Conservation (phyloP, 1,284 basidiomycete genomes). For the Stygiomarasmius scandens region DNA sequence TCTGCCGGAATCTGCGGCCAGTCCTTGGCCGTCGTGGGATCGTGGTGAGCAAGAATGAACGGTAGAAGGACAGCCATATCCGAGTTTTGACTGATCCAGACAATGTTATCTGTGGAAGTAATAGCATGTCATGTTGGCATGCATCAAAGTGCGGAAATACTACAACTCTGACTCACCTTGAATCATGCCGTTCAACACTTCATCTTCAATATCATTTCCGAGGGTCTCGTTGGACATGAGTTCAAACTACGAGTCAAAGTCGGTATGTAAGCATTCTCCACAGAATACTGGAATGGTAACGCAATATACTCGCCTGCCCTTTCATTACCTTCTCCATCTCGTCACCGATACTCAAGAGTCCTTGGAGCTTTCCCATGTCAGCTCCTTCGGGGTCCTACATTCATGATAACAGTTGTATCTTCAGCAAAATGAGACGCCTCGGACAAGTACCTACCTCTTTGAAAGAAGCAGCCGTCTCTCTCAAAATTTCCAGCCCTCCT, state of each 20-base stretch:
- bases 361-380: background rate
- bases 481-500: conserved; percentile 7
- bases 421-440: too few relatives aligned
- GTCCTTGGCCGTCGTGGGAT: conserved; percentile 21
- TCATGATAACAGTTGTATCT: background rate
- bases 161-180: conserved; percentile 25
- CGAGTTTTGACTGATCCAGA: conserved; percentile 27
- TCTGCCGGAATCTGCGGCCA: conserved; percentile 28
- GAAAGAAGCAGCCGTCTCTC: conserved; percentile 20
- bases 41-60: conserved; percentile 32
- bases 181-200: conserved; percentile 24
- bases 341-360: conserved; percentile 11
- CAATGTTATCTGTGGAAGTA: conserved; percentile 24
- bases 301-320: conserved; percentile 19
- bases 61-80: conserved; percentile 29
- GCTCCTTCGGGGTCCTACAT: background rate
- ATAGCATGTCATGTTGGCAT: too few relatives aligned
- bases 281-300: background rate
- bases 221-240: conserved; percentile 20
- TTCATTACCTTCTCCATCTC: conserved; percentile 20
- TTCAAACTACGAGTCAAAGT: conserved; percentile 19
- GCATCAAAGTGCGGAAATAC: too few relatives aligned
- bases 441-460: conserved; percentile 18
- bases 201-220: conserved; percentile 19
- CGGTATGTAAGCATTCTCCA: background rate